Base-by-base conservation (phyloP, 2,329 filamentous ascomycete species). In the Phialophora verrucosa region DNA sequence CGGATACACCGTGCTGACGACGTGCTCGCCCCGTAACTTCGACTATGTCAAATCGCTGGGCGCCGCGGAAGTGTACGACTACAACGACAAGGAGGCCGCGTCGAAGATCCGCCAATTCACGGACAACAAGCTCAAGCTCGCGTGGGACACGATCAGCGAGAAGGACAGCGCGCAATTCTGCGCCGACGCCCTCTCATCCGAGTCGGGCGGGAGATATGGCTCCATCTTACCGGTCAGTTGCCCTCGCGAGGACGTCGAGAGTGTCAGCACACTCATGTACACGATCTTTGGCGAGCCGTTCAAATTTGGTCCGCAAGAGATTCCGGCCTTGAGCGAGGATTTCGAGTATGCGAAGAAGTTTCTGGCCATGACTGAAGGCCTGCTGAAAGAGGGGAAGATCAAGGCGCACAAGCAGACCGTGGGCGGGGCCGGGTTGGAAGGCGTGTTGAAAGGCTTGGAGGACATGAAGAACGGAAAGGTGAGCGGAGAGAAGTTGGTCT, bases 401-500 rank as follows among this genome's bases (percentile, higher is more conserved):
- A 78, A 79, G 73, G 70, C 77, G 10, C 83, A 84, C 74, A 79
- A 77, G 35, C 69, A 75, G 31, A 75, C 77, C 65, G 76, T 83
- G 14, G 74, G 78, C 14, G 63, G 75, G 53, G 76, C 76, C 25
- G 83, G 83, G 1, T 72, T 85, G 62, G 71, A 79, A 60, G 82
- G 79, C n/a, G 77, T 83, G 8, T 69, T 81, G 50, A 78, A 80
- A 10, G 83, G 83, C 0, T 35, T 85, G 67, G 71, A 82, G 54
- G 70, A 78, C 54, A 68, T 84, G 70, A 81, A 77, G 74, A 72
- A 78, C 25, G 78, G 77, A 1, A 83, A 80, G 70, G 79, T 84
- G 51, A 82, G 78, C 65, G 81, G 80, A 6, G 72, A 75, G 69
- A 85, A 85, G 75, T 68, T 85, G 69, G 82, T 84, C 10, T 84